Evolutionary conservation across 495 filamentous ascomycete species (phyloP), one percentile per base, ranked within the genome.

Genomic region (Penicillium simplicissimum): DNA sequence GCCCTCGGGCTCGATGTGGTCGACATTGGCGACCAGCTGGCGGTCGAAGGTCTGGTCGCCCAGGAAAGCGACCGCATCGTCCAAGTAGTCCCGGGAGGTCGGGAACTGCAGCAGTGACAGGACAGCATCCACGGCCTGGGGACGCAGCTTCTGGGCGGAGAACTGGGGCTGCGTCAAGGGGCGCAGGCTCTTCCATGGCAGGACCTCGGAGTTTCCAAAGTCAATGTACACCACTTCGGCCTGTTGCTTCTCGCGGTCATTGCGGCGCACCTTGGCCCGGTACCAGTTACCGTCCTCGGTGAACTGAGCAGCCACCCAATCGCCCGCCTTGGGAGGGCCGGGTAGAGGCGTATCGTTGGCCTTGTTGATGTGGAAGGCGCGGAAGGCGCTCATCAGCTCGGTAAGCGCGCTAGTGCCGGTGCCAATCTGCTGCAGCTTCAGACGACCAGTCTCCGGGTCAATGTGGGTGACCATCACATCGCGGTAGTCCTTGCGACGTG

Each of bases 171-270:
- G 86, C 52, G 82, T 82, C 33, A 98, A 82, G 31, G 93, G 85
- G 23, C 95, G 88, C 25, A 99, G 86, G 48, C 81, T 79, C 10
- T 86, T 85, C 91, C 92, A 98, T 3, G 92, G 87, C 37, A 94
- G 78, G 67, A 85, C 85, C 78, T 98, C 96, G 21, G 85, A 87
- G 82, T 99, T 98, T 61, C 96, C 96, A 74, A 94, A 99, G 76
- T 99, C 96, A 63, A 98, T 86, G 78, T 97, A 99, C 14, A 93
- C 73, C 6, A 99, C 87, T 75, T 98, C 93, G 11, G 92, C 89
- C 62, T 88, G 85, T 80, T 96, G 89, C 63, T 87, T 87, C 37
- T 90, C 84, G 61, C 95, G 92, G 74, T 99, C 95, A 75, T 96
- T 96, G 64, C 94, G 88, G 36, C 92, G 88, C 48, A 99, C 83